These are phyloP conservation scores for Colletotrichum echinochloae DNA, from an alignment of 2,329 filamentous ascomycete species.

Conservation along the genomic window DNA sequence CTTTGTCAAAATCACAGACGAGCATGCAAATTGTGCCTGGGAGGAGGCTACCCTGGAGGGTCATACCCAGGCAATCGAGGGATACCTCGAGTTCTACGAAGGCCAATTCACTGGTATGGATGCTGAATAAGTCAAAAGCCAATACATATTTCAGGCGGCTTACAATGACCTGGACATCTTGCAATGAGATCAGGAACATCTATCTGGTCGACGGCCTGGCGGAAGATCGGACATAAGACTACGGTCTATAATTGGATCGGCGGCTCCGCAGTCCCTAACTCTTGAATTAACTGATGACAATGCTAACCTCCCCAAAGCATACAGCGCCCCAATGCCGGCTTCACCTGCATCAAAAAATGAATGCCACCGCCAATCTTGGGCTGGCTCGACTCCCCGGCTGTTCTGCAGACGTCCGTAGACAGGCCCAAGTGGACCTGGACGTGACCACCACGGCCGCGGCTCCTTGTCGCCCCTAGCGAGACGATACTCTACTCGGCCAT, in stretches of 20 bases:
- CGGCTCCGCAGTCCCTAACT: conserved; percentile 53
- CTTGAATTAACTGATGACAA: background rate
- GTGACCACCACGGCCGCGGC: conserved; percentile 78
- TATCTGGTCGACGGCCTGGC: conserved; percentile 77
- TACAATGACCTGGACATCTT: background rate
- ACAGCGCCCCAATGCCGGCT: conserved; percentile 65
- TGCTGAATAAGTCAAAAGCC: conserved; percentile 62
- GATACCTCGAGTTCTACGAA: conserved; percentile 70
- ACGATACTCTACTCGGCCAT: too few species aligned
- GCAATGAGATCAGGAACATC: conserved; percentile 71
- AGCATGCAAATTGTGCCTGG: conserved; percentile 69
- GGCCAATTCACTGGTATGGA: conserved; percentile 69
- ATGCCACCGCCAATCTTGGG: conserved; percentile 74
- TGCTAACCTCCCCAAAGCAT: conserved; percentile 50
- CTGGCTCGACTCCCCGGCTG: conserved; percentile 73
- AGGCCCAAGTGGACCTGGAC: conserved; percentile 73
- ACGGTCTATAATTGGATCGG: conserved; percentile 78
- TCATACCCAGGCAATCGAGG: conserved; percentile 74
- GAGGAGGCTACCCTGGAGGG: conserved; percentile 75
- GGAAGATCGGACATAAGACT: conserved; percentile 71
- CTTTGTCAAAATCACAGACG: conserved; percentile 75
- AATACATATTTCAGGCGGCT: background rate
- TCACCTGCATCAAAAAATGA: conserved; percentile 76
- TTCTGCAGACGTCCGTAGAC: conserved; percentile 68
- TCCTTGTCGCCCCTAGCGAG: too few species aligned